phyloP scores from a whole-genome alignment of 1,284 basidiomycete species.

The Leccinum fallax region DNA sequence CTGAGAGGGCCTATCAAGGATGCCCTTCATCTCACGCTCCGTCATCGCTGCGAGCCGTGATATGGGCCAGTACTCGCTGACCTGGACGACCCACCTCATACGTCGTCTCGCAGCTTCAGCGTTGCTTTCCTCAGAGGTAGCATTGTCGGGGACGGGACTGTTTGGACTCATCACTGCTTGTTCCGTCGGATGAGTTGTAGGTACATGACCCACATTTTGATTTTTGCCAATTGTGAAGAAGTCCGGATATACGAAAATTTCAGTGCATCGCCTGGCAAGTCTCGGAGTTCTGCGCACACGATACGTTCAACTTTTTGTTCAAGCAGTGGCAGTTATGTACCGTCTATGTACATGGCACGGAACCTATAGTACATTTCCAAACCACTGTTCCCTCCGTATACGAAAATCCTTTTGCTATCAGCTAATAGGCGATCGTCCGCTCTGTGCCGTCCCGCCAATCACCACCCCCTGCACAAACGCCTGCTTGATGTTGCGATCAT shows the following conservation, averaged over 20 bases:
- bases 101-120: slow-evolving; percentile 59
- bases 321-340: too few species aligned
- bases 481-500: slow-evolving; percentile 82
- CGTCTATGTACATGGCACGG: too few species aligned
- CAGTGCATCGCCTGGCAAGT: too few species aligned
- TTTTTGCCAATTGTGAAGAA: too few species aligned
- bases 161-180: slow-evolving; percentile 65
- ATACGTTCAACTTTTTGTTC: too few species aligned
- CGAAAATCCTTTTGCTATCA: not conserved
- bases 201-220: too few species aligned
- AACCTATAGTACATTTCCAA: too few species aligned
- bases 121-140: slow-evolving; percentile 44
- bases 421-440: not conserved
- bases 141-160: slow-evolving; percentile 62
- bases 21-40: slow-evolving; percentile 65
- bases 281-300: too few species aligned
- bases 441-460: slow-evolving; percentile 61
- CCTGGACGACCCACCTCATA: slow-evolving; percentile 89
- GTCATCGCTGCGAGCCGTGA: slow-evolving; percentile 74
- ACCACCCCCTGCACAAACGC: slow-evolving; percentile 86
- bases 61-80: slow-evolving; percentile 94
- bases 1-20: slow-evolving; percentile 48
- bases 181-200: too few species aligned
- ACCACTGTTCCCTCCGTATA: not conserved
- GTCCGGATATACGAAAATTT: too few species aligned